phyloP scores from a whole-genome alignment of 2,329 filamentous ascomycete genomes.

The Zasmidium cellare region DNA sequence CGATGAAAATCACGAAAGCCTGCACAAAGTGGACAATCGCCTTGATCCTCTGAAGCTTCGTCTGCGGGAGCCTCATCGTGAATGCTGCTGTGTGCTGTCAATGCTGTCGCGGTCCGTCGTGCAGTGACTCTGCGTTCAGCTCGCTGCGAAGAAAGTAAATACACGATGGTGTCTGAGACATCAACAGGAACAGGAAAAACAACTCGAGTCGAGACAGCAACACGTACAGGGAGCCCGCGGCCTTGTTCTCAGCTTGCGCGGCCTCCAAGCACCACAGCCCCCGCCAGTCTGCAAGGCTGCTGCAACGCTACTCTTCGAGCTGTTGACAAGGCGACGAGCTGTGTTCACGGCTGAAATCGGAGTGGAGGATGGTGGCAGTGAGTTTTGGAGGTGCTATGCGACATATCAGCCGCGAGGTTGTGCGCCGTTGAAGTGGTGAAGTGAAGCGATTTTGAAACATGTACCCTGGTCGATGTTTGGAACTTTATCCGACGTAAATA shows the following conservation, averaged over 20 bases:
- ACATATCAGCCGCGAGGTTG: background rate
- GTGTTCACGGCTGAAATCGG: background rate
- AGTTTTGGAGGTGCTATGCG: background rate
- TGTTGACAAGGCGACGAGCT: background rate
- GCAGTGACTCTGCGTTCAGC: background rate
- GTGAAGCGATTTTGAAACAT: background rate
- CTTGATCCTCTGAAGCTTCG: slow-evolving; percentile 56
- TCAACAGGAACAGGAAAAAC: background rate
- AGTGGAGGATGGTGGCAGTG: background rate
- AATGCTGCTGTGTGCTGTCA: background rate
- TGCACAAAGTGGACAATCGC: slow-evolving; percentile 56
- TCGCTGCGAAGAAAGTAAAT: background rate
- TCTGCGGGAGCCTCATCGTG: slow-evolving; percentile 46
- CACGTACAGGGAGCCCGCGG: background rate
- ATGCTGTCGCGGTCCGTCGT: background rate
- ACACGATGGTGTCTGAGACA: background rate
- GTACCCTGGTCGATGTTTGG: background rate
- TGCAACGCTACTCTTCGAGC: background rate
- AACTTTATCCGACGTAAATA: background rate
- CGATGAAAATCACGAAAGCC: slow-evolving; percentile 58
- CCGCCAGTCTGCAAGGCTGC: background rate
- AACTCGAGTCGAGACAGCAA: background rate
- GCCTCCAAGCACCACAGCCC: background rate
- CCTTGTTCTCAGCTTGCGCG: background rate
- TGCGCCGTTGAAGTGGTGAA: background rate